These are phyloP conservation scores for Saussurea involucrata DNA, from an alignment of 129 eudicot genomes.

Conservation along the genomic window DNA sequence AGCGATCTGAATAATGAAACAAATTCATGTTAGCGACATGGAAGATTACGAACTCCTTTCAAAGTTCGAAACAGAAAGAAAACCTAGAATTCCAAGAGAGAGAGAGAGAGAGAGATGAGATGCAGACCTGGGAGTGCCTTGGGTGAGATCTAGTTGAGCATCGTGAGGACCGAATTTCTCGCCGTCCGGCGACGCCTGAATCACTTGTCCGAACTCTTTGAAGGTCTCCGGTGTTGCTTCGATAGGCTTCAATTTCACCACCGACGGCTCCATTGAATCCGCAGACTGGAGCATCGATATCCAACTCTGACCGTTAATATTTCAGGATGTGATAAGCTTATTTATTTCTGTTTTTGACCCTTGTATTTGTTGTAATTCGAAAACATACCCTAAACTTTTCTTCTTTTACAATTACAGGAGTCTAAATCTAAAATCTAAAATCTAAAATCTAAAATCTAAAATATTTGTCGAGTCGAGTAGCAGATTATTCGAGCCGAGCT, in stretches of 20 bases:
- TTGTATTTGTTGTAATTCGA: neutral
- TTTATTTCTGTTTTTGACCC: neutral
- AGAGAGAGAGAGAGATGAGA: neutral
- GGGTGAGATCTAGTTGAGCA: slow-evolving; percentile 76
- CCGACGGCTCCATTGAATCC: slow-evolving; percentile 29
- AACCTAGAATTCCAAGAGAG: slow-evolving; percentile 9
- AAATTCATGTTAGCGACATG: neutral
- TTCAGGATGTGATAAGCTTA: neutral
- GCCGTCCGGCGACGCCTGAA: slow-evolving; percentile 68
- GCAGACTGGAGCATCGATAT: neutral
- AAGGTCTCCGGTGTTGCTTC: slow-evolving; percentile 85
- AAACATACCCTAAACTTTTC: neutral
- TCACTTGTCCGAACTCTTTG: slow-evolving; percentile 78
- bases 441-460: too few relatives aligned
- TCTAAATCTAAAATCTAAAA: neutral
- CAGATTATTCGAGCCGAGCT: too few relatives aligned
- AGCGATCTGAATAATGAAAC: neutral
- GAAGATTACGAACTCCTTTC: neutral
- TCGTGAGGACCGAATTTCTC: slow-evolving; percentile 75
- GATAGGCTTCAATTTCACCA: slow-evolving; percentile 47
- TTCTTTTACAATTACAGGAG: neutral
- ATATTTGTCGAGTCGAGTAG: too few relatives aligned
- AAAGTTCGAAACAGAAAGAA: neutral
- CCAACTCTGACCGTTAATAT: neutral
- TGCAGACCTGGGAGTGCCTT: slow-evolving; percentile 66